Evolutionary conservation across 371 early-diverging fungal genomes (phyloP).

Genomic region (Mucor sp.): DNA sequence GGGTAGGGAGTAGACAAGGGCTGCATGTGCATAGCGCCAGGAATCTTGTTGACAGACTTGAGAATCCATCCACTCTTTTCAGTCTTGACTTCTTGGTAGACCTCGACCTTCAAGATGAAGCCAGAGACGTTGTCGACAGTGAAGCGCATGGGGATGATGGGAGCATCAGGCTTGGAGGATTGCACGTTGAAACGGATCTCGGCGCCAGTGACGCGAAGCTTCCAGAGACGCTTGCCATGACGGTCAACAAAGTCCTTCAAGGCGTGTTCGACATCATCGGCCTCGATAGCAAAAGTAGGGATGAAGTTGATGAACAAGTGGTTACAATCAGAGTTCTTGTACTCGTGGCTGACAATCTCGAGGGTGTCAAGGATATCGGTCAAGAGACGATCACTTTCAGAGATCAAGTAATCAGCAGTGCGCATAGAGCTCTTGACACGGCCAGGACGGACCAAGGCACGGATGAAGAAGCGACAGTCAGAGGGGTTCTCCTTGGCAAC

Average conservation of each 20-base stretch:
- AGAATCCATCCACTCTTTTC: conserved; percentile 74
- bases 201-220: conserved; percentile 91
- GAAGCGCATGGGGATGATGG: conserved; percentile 88
- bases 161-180: conserved; percentile 62
- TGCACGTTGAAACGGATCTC: conserved; percentile 94
- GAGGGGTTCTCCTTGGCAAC: conserved; percentile 92
- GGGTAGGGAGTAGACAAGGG: conserved; percentile 85
- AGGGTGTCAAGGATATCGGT: conserved; percentile 93
- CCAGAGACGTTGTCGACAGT: conserved; percentile 91
- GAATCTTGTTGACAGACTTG: conserved; percentile 69
- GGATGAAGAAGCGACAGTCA: conserved; percentile 96
- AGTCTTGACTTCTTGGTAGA: conserved; percentile 86
- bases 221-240: conserved; percentile 94
- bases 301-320: conserved; percentile 98
- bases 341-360: conserved; percentile 85
- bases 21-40: conserved; percentile 86
- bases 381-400: conserved; percentile 90
- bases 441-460: conserved; percentile 95
- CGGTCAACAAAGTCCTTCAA: conserved; percentile 90
- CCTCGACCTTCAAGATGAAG: conserved; percentile 88
- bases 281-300: conserved; percentile 91
- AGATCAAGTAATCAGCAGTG: conserved; percentile 92
- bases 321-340: conserved; percentile 97
- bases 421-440: conserved; percentile 76
- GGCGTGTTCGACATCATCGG: conserved; percentile 81